Base-by-base conservation (phyloP, 805 yeast genomes). In the Candida cerambycidarum region DNA sequence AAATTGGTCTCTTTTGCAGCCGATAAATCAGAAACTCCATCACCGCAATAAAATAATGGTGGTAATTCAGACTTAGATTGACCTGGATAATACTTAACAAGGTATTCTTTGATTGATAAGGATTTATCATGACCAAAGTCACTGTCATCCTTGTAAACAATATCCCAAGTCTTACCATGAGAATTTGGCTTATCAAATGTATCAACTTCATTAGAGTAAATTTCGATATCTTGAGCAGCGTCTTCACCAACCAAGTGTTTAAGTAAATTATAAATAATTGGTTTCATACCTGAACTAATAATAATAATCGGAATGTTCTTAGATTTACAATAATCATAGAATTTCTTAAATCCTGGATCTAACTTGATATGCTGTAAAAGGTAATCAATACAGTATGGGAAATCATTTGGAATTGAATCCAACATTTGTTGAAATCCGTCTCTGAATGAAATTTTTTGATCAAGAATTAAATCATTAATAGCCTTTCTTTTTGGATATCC, bases 1-100 rank as follows among this genome's bases (percentile, higher is more conserved):
- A 92, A 72, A 63, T 93, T 92, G 31, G 99, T 89, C 64, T 93
- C 97, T 58, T 85, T 83, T 17, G 98, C 97, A 17, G 99, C 99
- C 44, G 89, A 80, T 53, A 93, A 72, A 63, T 93, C 99, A 35
- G 95, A 83, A 24, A 93, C 97, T 50, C 99, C 99, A 62, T 93
- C 99, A 45, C 99, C 99, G 58, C 96, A 87, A 71, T 93, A 93
- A 62, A 92, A 88, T 54, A 89, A 75, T 30, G 72, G 69, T 12
- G 95, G 96, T 16, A 32, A 31, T 9, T 39, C 37, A 8, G 13
- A 11, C 9, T 33, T 27, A n/a, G 43, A 13, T 19, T 34, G 28
- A 12, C 32, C 32, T 24, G n/a, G 3, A 16, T 34, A 34, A 14
- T 34, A 24, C 49, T 56, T 47, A 44, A 56, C 53, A 46, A 63